Base-by-base conservation (phyloP, 306 rosid species). In the Lablab purpureus region DNA sequence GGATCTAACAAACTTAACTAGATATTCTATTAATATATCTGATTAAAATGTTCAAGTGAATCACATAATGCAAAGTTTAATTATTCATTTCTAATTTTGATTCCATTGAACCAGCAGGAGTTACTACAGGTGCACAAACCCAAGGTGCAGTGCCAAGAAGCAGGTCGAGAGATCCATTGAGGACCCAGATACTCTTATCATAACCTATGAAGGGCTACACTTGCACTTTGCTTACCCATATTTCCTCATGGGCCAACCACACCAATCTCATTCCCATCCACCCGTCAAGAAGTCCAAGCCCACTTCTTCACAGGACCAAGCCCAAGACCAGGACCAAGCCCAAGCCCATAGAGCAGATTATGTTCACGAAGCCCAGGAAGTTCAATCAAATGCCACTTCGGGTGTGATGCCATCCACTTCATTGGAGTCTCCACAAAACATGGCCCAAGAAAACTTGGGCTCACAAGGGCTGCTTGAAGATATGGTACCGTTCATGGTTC, bases 181-280 rank as follows among this genome's bases (percentile, higher is more conserved):
- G 51, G 98, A 94, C 63, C 88, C 89, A 27, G 95, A 94, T 65
- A 89, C 93, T 56, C 87, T 88, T 30, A 83, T 91, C 81, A 91
- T 94, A 77, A 92, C 95, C 17, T 94, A 94, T 70, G 97, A 94
- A 82, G 99, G 97, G 6, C 97, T 94, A 27, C 99, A 94, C 83
- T 55, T 94, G 0, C 98, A 94, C 86, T 94, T 88, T 78, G 86
- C 99, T 9, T 91, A 88, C 75, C 98, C 97, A 50, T 87, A 84
- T 50, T 84, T 91, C 10, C 6, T 87, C 47, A 74, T 81, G 47
- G 85, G 85, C 76, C 88, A 81, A 74, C 19, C 77, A 67, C 82
- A 75, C 6, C 84, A 76, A 17, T 28, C 74, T 40, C 67, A 75
- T 22, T 32, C 67, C 17, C 74, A 81, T 47, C 88, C 87, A 64